A percentile compares a stretch with the other conserved stretches of the same genome.
phyloP scores from a whole-genome alignment of 768 basidiomycete species.

The Kwoniella sp. region DNA sequence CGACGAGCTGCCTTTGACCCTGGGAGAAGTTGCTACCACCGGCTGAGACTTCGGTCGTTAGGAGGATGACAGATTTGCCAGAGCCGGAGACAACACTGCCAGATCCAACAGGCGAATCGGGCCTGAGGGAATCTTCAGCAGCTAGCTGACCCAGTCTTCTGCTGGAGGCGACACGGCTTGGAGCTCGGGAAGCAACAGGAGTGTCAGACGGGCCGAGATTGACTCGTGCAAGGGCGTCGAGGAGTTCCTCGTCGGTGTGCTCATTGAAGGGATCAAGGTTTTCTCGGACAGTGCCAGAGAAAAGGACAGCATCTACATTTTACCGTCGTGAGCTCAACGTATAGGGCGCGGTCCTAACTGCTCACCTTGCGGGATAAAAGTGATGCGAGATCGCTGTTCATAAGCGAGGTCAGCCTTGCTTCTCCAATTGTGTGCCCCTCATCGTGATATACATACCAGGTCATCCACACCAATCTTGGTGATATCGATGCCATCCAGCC shows the following conservation, averaged over 20 bases:
- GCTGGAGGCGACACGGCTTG: constrained; percentile 34
- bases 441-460: constrained; percentile 61
- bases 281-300: constrained; percentile 67
- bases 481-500: constrained; percentile 87
- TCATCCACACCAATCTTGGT: constrained; percentile 81
- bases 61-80: constrained; percentile 58
- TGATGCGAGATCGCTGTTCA: constrained; percentile 48
- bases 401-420: constrained; percentile 12
- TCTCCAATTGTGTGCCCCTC: constrained; percentile 50
- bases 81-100: constrained; percentile 1
- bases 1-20: constrained; percentile 73
- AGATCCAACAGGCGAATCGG: constrained; percentile 21
- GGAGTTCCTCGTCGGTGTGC: constrained; percentile 74
- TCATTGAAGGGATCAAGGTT: constrained; percentile 62
- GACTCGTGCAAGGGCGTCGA: constrained; percentile 78
- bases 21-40: constrained; percentile 91
- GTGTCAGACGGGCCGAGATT: constrained; percentile 67
- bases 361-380: constrained; percentile 58
- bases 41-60: constrained; percentile 78
- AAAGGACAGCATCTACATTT: constrained; percentile 57
- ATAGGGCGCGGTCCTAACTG: not conserved
- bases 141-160: constrained; percentile 26
- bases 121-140: constrained; percentile 20
- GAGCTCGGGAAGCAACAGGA: constrained; percentile 37
- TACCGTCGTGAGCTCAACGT: constrained; percentile 1